Conservation (phyloP, 225 moss, liverwort and hornwort genomes). For the Ulota crispa region DNA sequence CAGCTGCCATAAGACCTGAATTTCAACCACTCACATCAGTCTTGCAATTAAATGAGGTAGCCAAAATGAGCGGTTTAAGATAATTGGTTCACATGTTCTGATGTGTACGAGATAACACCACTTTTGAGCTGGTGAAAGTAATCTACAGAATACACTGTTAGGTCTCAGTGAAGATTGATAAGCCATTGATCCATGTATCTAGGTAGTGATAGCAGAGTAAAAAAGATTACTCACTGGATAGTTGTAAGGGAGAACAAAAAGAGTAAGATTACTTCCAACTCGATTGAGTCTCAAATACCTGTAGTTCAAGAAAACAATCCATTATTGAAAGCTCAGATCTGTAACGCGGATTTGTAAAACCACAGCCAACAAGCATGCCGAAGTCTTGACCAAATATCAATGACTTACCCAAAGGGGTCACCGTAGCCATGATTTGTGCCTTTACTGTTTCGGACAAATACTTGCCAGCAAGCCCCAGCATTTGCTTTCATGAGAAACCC, state of each 20-base stretch:
- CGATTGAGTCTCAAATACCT: constrained; percentile 96
- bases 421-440: constrained; percentile 92
- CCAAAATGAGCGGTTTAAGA: background rate
- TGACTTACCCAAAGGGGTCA: constrained; percentile 91
- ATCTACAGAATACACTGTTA: background rate
- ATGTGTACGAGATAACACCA: constrained; percentile 3
- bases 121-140: background rate
- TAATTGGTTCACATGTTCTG: background rate
- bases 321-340: constrained; percentile 7
- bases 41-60: background rate
- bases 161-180: background rate
- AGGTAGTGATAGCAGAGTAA: background rate
- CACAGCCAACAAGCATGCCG: constrained; percentile 1
- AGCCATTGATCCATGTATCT: background rate
- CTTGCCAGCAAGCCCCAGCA: constrained; percentile 94
- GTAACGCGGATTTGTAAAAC: constrained; percentile 10
- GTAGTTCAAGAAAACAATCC: constrained; percentile 17
- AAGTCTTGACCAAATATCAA: constrained; percentile 8
- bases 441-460: constrained; percentile 86
- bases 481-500: constrained; percentile 83
- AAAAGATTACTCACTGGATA: constrained; percentile 72
- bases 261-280: constrained; percentile 74
- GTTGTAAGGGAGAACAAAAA: constrained; percentile 94
- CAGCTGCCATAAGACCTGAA: constrained; percentile 84
- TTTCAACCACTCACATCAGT: constrained; percentile 17